A percentile compares a stretch with the other conserved stretches of the same genome.
These are phyloP conservation scores for Lactifluus pinguis DNA, from an alignment of 768 basidiomycete genomes.

Conservation along the genomic window DNA sequence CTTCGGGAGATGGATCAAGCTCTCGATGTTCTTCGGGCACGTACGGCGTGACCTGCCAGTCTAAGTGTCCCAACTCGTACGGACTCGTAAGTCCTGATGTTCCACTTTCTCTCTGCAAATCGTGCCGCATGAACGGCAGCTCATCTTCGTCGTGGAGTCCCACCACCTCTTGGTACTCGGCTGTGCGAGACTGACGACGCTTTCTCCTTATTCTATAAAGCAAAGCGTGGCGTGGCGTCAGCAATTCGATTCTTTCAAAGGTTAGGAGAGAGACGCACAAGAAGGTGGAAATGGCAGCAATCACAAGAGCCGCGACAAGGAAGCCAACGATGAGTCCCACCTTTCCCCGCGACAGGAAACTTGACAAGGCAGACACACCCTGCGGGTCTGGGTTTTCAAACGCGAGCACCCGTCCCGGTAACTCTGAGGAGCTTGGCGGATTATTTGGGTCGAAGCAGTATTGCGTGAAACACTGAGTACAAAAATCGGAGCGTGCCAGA, in stretches of 20 bases:
- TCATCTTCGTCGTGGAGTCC: slow-evolving; percentile 4
- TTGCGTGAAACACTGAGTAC: slow-evolving; percentile 24
- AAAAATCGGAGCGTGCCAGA: slow-evolving; percentile 22
- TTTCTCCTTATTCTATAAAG: slow-evolving; percentile 13
- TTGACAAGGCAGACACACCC: slow-evolving; percentile 34
- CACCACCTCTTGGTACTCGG: slow-evolving; percentile 1
- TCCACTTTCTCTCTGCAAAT: neutral
- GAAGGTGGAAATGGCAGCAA: slow-evolving; percentile 30
- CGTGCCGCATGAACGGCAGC: neutral
- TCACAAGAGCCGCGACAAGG: slow-evolving; percentile 32
- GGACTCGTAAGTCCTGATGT: neutral
- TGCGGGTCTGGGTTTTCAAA: slow-evolving; percentile 51
- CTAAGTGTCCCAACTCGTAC: neutral
- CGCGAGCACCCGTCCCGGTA: slow-evolving; percentile 31
- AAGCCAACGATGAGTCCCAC: slow-evolving; percentile 40
- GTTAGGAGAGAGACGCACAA: slow-evolving; percentile 24
- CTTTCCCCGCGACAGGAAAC: slow-evolving; percentile 39
- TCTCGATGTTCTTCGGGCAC: neutral
- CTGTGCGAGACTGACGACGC: slow-evolving; percentile 1
- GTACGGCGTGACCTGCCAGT: neutral
- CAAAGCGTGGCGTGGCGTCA: neutral
- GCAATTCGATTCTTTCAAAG: neutral
- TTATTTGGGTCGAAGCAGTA: slow-evolving; percentile 26
- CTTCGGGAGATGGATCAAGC: too few relatives aligned
- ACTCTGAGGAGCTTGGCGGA: slow-evolving; percentile 17